Base-by-base conservation (phyloP, 108 stramenopile species). In the Parietichytrium sp. region DNA sequence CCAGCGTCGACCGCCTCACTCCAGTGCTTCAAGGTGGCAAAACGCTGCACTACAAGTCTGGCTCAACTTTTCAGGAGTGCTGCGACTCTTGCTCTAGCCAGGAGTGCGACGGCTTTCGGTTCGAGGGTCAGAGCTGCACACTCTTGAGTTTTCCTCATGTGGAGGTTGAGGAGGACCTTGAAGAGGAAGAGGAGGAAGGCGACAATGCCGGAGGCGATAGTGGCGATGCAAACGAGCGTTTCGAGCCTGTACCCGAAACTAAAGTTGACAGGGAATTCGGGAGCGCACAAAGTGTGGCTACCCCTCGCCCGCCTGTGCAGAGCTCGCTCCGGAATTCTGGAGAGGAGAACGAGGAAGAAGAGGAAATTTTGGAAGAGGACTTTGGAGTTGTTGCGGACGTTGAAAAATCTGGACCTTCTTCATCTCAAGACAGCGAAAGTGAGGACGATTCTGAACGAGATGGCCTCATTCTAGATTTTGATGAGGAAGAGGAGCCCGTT, bases 21-120 rank as follows among this genome's bases (percentile, higher is more conserved):
- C 10, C 23, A 6, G 38, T 42, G 10, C 20, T 72, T 33, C 61
- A 72, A 42, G 2, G 33, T 3, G 61, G 61, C 61, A 38, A 33
- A 10, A 42, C 45, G 16, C 10, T 72, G 38, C 38, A 33, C 6
- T 42, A 72, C 20, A 45, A 16, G n/a, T 6, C 13, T n/a, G 61
- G n/a, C 15, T 33, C 61, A 6, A 45, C 61, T 25, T 33, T 45
- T 33, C 16, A 72, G 6, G 61, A 72, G 10, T 72, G 61, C 61
- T 72, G 61, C 61, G 20, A 72, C 61, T 13, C 61, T 7, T 72
- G 61, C 61, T 33, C 61, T 10, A 42, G 38, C 6, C 33, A 45
- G 13, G 3, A 38, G 15, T 72, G 61, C 61, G 38, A 16, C 20
- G 61, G 38, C 29, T 72, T 72, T n/a, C 10, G 61, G 29, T 72